These are phyloP conservation scores for Mycena maculata DNA, from an alignment of 768 basidiomycete species.

Conservation along the genomic window DNA sequence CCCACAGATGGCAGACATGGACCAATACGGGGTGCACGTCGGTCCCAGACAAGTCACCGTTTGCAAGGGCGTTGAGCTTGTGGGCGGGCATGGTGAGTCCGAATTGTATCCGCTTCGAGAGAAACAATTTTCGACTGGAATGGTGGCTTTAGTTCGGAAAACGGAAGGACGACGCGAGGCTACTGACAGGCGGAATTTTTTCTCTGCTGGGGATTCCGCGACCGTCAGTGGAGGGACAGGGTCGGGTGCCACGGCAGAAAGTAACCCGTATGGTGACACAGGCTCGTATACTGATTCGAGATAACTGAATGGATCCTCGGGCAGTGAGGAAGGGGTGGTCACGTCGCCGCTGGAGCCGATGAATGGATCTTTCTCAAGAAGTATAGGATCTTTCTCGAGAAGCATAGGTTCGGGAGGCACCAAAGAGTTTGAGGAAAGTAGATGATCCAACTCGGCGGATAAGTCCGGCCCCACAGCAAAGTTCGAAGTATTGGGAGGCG, in stretches of 20 bases:
- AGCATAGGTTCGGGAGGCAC: conserved; percentile 2
- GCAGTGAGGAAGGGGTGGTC: neutral
- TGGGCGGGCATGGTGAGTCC: conserved; percentile 20
- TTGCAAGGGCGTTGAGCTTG: conserved; percentile 20
- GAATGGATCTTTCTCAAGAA: neutral
- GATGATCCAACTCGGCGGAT: conserved; percentile 27
- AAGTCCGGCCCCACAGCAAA: conserved; percentile 9
- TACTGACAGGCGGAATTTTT: conserved; percentile 23
- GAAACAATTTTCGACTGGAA: conserved; percentile 27
- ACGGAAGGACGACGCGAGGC: neutral
- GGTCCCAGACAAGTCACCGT: conserved; percentile 24
- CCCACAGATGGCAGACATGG: conserved; percentile 33
- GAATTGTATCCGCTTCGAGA: conserved; percentile 21
- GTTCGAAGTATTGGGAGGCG: neutral
- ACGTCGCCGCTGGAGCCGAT: neutral
- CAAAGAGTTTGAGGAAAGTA: conserved; percentile 20
- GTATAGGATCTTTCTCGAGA: neutral
- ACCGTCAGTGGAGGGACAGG: neutral
- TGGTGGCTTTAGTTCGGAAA: neutral
- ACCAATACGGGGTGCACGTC: conserved; percentile 31
- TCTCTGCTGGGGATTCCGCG: conserved; percentile 15
- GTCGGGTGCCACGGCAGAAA: neutral
- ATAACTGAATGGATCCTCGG: neutral
- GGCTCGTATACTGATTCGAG: neutral
- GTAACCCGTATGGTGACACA: neutral